These are phyloP conservation scores for Skeletonema costatum DNA, from an alignment of 108 stramenopile genomes.

Conservation along the genomic window DNA sequence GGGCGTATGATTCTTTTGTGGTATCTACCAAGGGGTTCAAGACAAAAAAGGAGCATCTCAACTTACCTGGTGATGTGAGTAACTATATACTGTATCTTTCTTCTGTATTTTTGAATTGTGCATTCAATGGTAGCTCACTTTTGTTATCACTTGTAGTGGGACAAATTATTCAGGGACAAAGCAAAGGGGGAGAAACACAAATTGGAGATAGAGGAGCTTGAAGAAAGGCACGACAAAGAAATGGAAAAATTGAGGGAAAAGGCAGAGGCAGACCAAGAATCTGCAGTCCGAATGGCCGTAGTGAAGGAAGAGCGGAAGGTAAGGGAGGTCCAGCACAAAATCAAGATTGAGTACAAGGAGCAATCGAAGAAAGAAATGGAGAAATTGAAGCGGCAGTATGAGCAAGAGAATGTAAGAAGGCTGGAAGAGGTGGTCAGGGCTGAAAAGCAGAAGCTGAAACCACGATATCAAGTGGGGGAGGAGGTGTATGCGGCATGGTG, in stretches of 20 bases:
- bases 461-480: slow-evolving; percentile 16
- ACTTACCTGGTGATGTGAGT: slow-evolving; percentile 8
- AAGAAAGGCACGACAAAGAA: background rate
- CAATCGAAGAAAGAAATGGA: background rate
- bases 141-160: background rate
- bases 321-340: background rate
- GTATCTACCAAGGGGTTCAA: background rate
- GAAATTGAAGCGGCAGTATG: background rate
- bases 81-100: background rate
- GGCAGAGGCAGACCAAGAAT: background rate
- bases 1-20: slow-evolving; percentile 6
- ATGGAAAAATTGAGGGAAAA: background rate
- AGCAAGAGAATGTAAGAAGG: background rate
- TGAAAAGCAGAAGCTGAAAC: slow-evolving; percentile 7
- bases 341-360: background rate
- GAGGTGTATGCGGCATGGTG: slow-evolving; percentile 28
- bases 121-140: background rate
- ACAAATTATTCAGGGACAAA: background rate
- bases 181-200: background rate
- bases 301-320: background rate
- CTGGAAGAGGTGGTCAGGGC: background rate
- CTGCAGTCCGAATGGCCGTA: background rate
- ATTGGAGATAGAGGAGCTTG: background rate
- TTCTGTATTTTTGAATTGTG: background rate
- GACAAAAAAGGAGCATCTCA: slow-evolving; percentile 7